phyloP scores from a whole-genome alignment of 345 rosid genomes.

The Brassica napus region Da-Ae NC_063446.1:26595501-26596000 shows the following conservation, averaged over 20 bases:
- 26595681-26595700: conserved; percentile 99
- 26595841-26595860: conserved; percentile 97
- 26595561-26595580: conserved; percentile 17
- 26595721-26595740: conserved; percentile 88
- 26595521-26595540: conserved; percentile 85
- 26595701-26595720: conserved; percentile 99
- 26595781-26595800: conserved; percentile 97
- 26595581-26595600: not conserved
- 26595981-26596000: conserved; percentile 98
- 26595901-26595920: conserved; percentile 19
- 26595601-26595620: conserved; percentile 2
- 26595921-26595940: conserved; percentile 16
- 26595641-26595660: conserved; percentile 59
- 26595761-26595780: conserved; percentile 93
- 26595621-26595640: conserved; percentile 3
- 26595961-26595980: conserved; percentile 97
- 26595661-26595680: conserved; percentile 94
- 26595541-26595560: conserved; percentile 63
- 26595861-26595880: conserved; percentile 8
- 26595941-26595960: conserved; percentile 72
- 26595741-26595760: conserved; percentile 98
- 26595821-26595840: conserved; percentile 97
- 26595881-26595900: not conserved
- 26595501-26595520: conserved; percentile 94
- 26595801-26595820: conserved; percentile 90